Evolutionary conservation across 805 yeast species (phyloP).

Genomic region (Candida golubevii): DNA sequence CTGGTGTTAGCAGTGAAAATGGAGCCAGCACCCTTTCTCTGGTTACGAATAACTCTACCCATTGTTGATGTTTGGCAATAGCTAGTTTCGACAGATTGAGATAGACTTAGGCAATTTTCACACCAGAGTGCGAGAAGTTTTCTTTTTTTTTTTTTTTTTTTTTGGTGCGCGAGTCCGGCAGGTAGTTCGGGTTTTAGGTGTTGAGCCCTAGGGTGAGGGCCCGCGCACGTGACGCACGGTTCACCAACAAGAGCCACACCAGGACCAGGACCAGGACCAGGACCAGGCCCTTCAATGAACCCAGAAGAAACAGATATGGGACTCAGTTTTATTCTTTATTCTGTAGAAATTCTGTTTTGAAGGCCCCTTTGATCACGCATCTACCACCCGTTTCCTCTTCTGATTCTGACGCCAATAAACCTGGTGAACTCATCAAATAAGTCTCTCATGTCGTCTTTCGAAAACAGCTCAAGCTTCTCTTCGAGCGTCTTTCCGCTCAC

Average conservation of each 20-base stretch:
- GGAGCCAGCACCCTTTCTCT: slow-evolving; percentile 99
- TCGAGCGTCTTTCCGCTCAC: slow-evolving; percentile 9
- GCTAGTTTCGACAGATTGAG: slow-evolving; percentile 7
- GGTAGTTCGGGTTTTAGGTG: slow-evolving; percentile 9
- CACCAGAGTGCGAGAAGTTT: slow-evolving; percentile 11
- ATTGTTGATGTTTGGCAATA: slow-evolving; percentile 18
- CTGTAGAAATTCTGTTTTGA: too few species aligned
- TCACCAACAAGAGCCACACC: neutral
- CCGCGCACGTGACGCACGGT: slow-evolving; percentile 9
- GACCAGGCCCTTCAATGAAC: too few species aligned
- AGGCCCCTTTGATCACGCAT: neutral
- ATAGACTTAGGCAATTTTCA: slow-evolving; percentile 10
- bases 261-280: too few species aligned
- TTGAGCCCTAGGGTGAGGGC: slow-evolving; percentile 10
- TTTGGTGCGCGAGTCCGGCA: slow-evolving; percentile 14
- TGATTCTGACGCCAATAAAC: slow-evolving; percentile 56
- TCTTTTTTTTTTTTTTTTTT: slow-evolving; percentile 6
- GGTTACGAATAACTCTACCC: slow-evolving; percentile 99
- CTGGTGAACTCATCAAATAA: slow-evolving; percentile 64
- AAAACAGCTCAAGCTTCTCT: slow-evolving; percentile 19
- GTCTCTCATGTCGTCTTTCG: slow-evolving; percentile 48
- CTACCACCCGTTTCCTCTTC: slow-evolving; percentile 40
- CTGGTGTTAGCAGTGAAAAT: slow-evolving; percentile 99
- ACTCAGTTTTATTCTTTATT: too few species aligned
- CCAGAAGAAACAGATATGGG: too few species aligned